Conservation (phyloP, 2,329 filamentous ascomycete species). For the Raffaelea arxii region DNA sequence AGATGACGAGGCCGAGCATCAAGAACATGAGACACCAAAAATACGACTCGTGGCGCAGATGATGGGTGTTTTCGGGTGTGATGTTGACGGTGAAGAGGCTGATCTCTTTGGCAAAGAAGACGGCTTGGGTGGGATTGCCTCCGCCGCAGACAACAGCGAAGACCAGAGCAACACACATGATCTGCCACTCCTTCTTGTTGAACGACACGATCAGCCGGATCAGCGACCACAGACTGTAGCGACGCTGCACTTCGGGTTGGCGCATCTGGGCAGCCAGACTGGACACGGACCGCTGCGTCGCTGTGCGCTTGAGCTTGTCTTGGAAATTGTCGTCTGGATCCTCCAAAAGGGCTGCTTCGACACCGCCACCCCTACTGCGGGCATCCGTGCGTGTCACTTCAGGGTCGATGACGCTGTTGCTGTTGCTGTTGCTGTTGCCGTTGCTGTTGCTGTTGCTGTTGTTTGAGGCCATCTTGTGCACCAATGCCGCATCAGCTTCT, state of each 20-base stretch:
- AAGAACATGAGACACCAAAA: constrained; percentile 89
- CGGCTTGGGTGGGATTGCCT: constrained; percentile 52
- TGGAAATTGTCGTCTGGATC: constrained; percentile 56
- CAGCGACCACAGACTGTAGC: constrained; percentile 63
- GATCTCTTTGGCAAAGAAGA: constrained; percentile 88
- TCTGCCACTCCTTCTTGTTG: constrained; percentile 61
- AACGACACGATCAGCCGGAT: constrained; percentile 73
- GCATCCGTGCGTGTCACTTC: neutral
- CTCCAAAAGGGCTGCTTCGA: constrained; percentile 23
- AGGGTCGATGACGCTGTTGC: neutral
- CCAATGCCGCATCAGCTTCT: constrained; percentile 19
- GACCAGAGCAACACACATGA: constrained; percentile 64
- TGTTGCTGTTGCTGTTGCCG: neutral
- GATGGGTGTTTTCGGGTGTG: constrained; percentile 33
- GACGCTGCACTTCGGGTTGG: constrained; percentile 32
- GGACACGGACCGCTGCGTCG: constrained; percentile 52
- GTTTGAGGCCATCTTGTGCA: constrained; percentile 34
- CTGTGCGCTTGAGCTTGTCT: constrained; percentile 45
- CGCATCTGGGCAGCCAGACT: constrained; percentile 57
- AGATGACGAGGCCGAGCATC: constrained; percentile 67
- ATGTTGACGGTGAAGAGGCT: constrained; percentile 34
- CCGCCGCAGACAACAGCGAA: constrained; percentile 71
- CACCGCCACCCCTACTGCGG: constrained; percentile 17
- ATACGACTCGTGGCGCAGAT: constrained; percentile 60
- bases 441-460: constrained; percentile 8